Conservation (phyloP, 2,329 filamentous ascomycete species). For the Gaeumannomyces sp. region DNA sequence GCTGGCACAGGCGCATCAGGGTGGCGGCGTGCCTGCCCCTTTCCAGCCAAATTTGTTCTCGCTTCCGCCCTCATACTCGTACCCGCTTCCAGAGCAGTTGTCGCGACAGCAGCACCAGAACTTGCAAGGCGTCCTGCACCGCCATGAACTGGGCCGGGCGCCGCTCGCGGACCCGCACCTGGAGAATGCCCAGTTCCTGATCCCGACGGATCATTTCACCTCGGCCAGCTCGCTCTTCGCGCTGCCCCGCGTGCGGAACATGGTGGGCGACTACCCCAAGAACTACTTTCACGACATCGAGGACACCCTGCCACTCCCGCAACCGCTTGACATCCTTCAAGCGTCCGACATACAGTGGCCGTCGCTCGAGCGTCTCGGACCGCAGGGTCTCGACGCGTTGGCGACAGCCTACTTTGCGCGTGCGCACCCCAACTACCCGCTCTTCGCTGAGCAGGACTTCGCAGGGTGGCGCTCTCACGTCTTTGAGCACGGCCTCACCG, state of each 20-base stretch:
- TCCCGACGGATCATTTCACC: slow-evolving; percentile 29
- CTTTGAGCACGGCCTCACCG: slow-evolving; percentile 17
- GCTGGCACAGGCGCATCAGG: slow-evolving; percentile 10
- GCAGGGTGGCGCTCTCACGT: slow-evolving; percentile 23
- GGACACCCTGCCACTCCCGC: slow-evolving; percentile 25
- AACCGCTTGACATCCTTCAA: slow-evolving; percentile 22
- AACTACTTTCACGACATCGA: slow-evolving; percentile 30
- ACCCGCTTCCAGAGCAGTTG: slow-evolving; percentile 1
- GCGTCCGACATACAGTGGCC: slow-evolving; percentile 22
- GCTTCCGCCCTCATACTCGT: slow-evolving; percentile 9
- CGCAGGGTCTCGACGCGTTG: slow-evolving; percentile 20
- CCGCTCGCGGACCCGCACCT: slow-evolving; percentile 18
- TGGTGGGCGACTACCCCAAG: slow-evolving; percentile 25
- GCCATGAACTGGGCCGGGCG: slow-evolving; percentile 19
- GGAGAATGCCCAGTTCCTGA: slow-evolving; percentile 29
- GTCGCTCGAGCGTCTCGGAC: slow-evolving; percentile 17
- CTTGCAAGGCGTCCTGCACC: slow-evolving; percentile 9
- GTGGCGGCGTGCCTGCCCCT: slow-evolving; percentile 5
- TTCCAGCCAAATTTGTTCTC: slow-evolving; percentile 11
- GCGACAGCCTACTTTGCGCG: slow-evolving; percentile 27
- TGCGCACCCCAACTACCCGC: slow-evolving; percentile 29
- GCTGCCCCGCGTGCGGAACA: slow-evolving; percentile 26
- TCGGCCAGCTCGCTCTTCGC: slow-evolving; percentile 27
- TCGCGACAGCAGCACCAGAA: slow-evolving; percentile 6
- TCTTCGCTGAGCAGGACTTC: slow-evolving; percentile 26